phyloP scores from a whole-genome alignment of 2,329 filamentous ascomycete species.

The Hypoxylon sp. region DNA sequence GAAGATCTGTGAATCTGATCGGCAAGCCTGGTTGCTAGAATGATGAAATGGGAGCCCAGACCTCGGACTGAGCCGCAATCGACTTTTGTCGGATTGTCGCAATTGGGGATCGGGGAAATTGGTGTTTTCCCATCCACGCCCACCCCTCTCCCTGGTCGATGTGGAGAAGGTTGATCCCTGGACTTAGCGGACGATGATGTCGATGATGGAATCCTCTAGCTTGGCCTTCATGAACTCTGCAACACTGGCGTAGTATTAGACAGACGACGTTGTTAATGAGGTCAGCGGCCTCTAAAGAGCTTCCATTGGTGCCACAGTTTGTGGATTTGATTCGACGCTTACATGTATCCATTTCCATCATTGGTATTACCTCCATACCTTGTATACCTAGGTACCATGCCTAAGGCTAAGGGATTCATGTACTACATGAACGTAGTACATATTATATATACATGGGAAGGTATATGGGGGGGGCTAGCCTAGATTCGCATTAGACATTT shows the following conservation, averaged over 20 bases:
- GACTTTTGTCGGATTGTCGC: conserved; percentile 50
- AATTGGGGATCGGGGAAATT: conserved; percentile 53
- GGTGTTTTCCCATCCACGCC: conserved; percentile 50
- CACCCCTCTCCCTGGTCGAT: conserved; percentile 38
- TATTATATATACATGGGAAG: conserved; percentile 8
- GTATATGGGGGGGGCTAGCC: conserved; percentile 2
- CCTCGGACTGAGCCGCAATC: conserved; percentile 55
- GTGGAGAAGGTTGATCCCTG: conserved; percentile 48
- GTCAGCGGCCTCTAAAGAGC: conserved; percentile 29
- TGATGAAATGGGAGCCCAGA: conserved; percentile 52
- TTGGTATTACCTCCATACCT: conserved; percentile 1
- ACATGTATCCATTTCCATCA: conserved; percentile 10
- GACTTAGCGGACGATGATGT: conserved; percentile 46
- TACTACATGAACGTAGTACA: background rate
- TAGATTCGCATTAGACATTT: conserved; percentile 15
- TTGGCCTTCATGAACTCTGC: conserved; percentile 38
- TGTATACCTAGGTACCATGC: conserved; percentile 1
- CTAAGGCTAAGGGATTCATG: conserved; percentile 7
- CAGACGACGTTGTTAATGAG: conserved; percentile 27
- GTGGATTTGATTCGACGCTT: conserved; percentile 15
- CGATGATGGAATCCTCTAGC: conserved; percentile 47
- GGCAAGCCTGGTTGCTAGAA: conserved; percentile 45
- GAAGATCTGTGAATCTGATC: conserved; percentile 47
- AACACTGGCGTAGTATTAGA: conserved; percentile 41
- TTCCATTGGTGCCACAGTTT: conserved; percentile 20